A percentile compares a stretch with the other conserved stretches of the same genome.
These are phyloP conservation scores for Talaromyces marneffei DNA, from an alignment of 2,329 filamentous ascomycete genomes.

Conservation along the genomic window DNA sequence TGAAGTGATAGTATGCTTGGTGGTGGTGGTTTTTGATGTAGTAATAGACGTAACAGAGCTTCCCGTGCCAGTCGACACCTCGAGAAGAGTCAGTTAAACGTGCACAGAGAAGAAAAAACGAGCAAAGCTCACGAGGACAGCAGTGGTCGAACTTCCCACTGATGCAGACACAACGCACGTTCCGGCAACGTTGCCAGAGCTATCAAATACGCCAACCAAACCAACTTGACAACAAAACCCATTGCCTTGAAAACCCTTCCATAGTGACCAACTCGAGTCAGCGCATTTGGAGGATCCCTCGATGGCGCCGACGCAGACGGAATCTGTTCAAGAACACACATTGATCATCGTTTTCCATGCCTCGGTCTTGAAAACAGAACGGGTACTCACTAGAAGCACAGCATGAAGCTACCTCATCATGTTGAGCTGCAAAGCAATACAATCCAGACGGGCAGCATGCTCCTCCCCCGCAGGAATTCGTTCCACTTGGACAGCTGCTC, in stretches of 20 bases:
- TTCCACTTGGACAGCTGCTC: conserved; percentile 5
- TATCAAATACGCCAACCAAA: neutral
- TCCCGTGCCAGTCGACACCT: conserved; percentile 7
- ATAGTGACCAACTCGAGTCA: conserved; percentile 9
- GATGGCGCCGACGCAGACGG: neutral
- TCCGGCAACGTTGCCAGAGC: conserved; percentile 1
- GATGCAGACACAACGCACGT: neutral
- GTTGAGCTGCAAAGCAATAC: conserved; percentile 1
- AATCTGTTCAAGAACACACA: neutral
- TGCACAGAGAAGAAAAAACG: neutral
- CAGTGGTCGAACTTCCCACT: conserved; percentile 1
- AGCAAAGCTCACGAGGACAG: neutral
- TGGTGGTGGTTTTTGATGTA: neutral
- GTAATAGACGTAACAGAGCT: neutral
- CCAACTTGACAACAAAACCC: conserved; percentile 9
- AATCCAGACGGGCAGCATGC: conserved; percentile 3
- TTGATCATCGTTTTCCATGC: neutral
- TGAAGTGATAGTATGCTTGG: neutral
- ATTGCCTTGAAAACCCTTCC: conserved; percentile 7
- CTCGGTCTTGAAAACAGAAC: neutral
- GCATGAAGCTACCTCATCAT: conserved; percentile 9
- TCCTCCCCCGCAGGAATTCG: conserved; percentile 2
- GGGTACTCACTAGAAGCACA: conserved; percentile 2
- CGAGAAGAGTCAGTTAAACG: neutral
- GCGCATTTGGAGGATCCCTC: neutral